A percentile compares a stretch with the other conserved stretches of the same genome.
Evolutionary conservation across 1,284 basidiomycete genomes (phyloP).

Genomic region (Ceratobasidium sp.): DNA sequence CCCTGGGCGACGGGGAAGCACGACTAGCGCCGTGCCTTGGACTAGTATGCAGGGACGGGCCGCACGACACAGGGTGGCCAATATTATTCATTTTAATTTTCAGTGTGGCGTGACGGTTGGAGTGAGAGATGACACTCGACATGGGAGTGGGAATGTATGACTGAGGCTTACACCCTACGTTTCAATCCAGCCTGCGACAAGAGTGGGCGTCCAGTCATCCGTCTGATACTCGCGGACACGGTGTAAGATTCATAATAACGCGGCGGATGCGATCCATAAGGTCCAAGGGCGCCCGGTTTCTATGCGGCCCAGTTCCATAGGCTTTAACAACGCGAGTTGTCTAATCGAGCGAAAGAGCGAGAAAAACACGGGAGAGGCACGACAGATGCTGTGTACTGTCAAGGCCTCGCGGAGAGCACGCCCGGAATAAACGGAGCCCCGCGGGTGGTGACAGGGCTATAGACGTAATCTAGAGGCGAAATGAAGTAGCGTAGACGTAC

Average conservation of each 20-base stretch:
- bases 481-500: constrained; percentile 14
- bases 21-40: too few species aligned
- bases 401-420: neutral
- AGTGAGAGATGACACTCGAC: neutral
- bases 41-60: too few species aligned
- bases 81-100: too few species aligned
- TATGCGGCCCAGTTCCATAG: too few species aligned
- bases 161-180: neutral
- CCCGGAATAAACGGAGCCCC: neutral
- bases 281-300: neutral
- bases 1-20: too few species aligned
- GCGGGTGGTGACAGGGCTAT: neutral
- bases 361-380: neutral
- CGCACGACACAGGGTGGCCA: too few species aligned
- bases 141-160: neutral
- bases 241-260: neutral
- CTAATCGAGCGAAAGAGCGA: too few species aligned
- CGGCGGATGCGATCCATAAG: neutral
- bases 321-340: too few species aligned
- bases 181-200: neutral
- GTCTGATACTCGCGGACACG: neutral
- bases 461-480: neutral
- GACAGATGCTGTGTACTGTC: too few species aligned
- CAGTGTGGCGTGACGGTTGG: neutral
- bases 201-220: neutral